Percentiles rank a stretch among this genome's conserved stretches.
These are phyloP conservation scores for Austroboletus eburneus DNA, from an alignment of 768 basidiomycete genomes.

Conservation along the genomic window DNA sequence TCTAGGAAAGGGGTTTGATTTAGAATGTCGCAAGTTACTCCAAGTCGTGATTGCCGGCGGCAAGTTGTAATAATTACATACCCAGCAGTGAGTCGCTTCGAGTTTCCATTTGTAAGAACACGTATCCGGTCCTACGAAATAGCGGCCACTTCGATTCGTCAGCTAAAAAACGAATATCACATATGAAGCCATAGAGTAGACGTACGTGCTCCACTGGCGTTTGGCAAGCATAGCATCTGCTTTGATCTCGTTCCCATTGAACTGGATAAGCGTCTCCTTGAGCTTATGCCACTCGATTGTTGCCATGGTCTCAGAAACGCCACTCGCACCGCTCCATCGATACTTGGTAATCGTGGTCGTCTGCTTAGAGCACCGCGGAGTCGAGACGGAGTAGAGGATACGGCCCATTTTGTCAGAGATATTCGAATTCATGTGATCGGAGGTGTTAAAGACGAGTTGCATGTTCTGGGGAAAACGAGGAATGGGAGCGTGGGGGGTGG, in stretches of 20 bases:
- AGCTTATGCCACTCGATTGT: constrained; percentile 33
- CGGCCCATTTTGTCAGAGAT: constrained; percentile 18
- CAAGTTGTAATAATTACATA: constrained; percentile 3
- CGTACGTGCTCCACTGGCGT: constrained; percentile 23
- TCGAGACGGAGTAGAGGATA: constrained; percentile 20
- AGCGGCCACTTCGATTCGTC: constrained; percentile 24
- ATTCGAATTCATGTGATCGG: constrained; percentile 17
- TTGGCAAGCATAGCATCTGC: constrained; percentile 21
- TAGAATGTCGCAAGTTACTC: background rate
- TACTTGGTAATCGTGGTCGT: constrained; percentile 24
- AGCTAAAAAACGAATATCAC: background rate
- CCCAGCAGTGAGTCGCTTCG: constrained; percentile 24
- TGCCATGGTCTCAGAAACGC: constrained; percentile 28
- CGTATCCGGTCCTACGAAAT: constrained; percentile 32
- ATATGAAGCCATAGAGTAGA: background rate
- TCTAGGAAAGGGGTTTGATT: constrained; percentile 6
- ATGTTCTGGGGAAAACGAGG: constrained; percentile 4
- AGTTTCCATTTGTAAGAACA: constrained; percentile 34
- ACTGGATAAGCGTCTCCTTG: constrained; percentile 26
- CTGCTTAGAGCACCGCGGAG: constrained; percentile 11
- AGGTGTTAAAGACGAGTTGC: constrained; percentile 20
- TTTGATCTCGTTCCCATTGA: constrained; percentile 27
- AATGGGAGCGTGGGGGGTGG: background rate
- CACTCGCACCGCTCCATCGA: constrained; percentile 16
- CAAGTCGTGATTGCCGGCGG: background rate